phyloP scores from a whole-genome alignment of 768 basidiomycete genomes.

The Suillus ampliporus region DNA sequence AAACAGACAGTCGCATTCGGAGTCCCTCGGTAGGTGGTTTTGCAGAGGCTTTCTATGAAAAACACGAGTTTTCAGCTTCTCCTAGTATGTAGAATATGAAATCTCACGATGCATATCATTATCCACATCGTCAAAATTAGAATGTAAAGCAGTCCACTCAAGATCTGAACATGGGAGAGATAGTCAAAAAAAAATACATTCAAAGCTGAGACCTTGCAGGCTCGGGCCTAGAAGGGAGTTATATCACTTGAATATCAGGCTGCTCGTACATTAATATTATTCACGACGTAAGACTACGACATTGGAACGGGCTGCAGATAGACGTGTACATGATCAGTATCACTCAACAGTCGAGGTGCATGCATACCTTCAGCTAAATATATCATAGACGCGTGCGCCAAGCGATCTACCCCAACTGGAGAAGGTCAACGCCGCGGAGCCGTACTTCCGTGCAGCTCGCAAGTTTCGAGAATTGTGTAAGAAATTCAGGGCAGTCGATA shows the following conservation, averaged over 20 bases:
- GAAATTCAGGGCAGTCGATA: not conserved
- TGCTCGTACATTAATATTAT: not conserved
- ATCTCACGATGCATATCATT: not conserved
- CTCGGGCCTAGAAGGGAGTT: not conserved
- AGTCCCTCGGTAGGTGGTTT: not conserved
- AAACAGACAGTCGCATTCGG: not conserved
- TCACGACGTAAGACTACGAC: not conserved
- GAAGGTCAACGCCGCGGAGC: not conserved
- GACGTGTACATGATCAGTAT: not conserved
- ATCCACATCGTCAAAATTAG: not conserved
- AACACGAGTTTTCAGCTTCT: not conserved
- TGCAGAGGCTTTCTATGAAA: not conserved
- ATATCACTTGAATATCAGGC: not conserved
- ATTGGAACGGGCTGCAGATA: not conserved
- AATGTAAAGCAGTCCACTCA: not conserved
- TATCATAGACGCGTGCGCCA: not conserved
- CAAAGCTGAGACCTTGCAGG: not conserved
- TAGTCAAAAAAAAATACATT: not conserved
- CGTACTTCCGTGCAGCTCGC: slow-evolving; percentile 5
- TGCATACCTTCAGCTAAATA: not conserved
- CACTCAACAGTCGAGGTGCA: not conserved
- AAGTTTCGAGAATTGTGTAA: not conserved
- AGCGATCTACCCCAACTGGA: not conserved
- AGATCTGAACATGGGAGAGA: not conserved
- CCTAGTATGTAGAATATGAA: too few species aligned